phyloP scores from a whole-genome alignment of 2,329 filamentous ascomycete genomes.

The Exutisphaerella laricina region DNA sequence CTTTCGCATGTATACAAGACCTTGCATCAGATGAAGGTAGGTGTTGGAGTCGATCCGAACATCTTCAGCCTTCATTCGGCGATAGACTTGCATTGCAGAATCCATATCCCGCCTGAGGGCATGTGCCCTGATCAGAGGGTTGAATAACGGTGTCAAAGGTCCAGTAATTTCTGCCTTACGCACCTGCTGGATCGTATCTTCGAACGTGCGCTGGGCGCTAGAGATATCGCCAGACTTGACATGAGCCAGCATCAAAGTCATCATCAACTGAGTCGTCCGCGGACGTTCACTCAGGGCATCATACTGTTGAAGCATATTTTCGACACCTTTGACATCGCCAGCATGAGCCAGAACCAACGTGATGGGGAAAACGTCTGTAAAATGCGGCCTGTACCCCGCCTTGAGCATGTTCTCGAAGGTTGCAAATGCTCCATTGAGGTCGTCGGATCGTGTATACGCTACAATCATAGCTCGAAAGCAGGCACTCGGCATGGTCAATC shows the following conservation, averaged over 20 bases:
- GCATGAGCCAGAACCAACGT: constrained; percentile 65
- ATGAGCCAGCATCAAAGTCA: constrained; percentile 61
- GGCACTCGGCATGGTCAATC: constrained; percentile 47
- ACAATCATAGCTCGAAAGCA: constrained; percentile 76
- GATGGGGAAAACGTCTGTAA: constrained; percentile 63
- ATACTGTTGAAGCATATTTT: constrained; percentile 56
- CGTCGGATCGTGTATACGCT: constrained; percentile 59
- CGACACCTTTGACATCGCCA: constrained; percentile 67
- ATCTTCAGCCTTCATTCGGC: constrained; percentile 49
- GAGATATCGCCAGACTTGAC: constrained; percentile 43
- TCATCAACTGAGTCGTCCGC: constrained; percentile 54
- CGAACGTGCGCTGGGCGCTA: constrained; percentile 47
- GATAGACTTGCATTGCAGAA: constrained; percentile 50
- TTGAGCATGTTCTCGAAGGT: constrained; percentile 57
- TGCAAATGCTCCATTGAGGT: constrained; percentile 60
- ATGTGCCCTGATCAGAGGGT: constrained; percentile 65
- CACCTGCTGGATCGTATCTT: constrained; percentile 45
- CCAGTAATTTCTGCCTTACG: constrained; percentile 44
- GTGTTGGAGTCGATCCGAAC: constrained; percentile 53
- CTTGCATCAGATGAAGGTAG: constrained; percentile 57
- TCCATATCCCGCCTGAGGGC: constrained; percentile 57
- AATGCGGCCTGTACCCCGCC: constrained; percentile 49
- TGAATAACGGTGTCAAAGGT: constrained; percentile 65
- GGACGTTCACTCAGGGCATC: constrained; percentile 52
- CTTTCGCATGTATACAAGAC: constrained; percentile 48